A percentile compares a stretch with the other conserved stretches of the same genome.
Conservation (phyloP, 140 eudicot genomes). For the Senecio squalidus region DNA sequence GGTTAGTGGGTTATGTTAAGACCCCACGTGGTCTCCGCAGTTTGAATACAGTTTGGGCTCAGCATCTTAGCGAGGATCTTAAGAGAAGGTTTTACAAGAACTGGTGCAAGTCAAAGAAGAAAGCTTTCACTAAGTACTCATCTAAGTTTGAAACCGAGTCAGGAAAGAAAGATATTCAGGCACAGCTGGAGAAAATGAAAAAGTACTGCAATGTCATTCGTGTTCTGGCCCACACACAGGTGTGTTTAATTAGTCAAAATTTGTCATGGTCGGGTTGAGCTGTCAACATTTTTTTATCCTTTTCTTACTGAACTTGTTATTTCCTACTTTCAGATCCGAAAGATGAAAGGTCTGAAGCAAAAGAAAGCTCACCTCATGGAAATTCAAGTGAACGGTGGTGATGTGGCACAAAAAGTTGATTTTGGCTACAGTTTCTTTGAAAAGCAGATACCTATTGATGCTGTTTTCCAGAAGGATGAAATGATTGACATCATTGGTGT, state of each 20-base stretch:
- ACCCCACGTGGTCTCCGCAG: conserved; percentile 69
- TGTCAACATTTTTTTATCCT: too few species aligned
- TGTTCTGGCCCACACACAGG: conserved; percentile 70
- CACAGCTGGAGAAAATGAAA: conserved; percentile 65
- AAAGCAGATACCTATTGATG: conserved; percentile 64
- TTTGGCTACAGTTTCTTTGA: conserved; percentile 53
- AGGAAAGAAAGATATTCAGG: conserved; percentile 50
- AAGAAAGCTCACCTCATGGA: conserved; percentile 77
- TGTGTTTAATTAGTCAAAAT: too few species aligned
- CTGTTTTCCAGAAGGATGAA: conserved; percentile 68
- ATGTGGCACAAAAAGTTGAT: conserved; percentile 59
- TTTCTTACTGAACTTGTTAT: too few species aligned
- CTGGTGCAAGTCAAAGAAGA: conserved; percentile 75
- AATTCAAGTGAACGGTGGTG: conserved; percentile 71
- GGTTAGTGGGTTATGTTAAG: conserved; percentile 63
- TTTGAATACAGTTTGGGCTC: conserved; percentile 63
- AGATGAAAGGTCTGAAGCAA: conserved; percentile 72
- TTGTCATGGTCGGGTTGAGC: too few species aligned
- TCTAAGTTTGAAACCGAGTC: conserved; percentile 40
- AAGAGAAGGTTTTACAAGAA: conserved; percentile 68
- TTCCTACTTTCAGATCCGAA: conserved; percentile 62
- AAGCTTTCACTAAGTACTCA: conserved; percentile 49
- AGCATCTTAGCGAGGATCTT: conserved; percentile 62
- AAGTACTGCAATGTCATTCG: conserved; percentile 61
- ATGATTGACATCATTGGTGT: conserved; percentile 75